phyloP scores from a whole-genome alignment of 2,329 filamentous ascomycete genomes.

The Thielaviopsis cerberus region DNA sequence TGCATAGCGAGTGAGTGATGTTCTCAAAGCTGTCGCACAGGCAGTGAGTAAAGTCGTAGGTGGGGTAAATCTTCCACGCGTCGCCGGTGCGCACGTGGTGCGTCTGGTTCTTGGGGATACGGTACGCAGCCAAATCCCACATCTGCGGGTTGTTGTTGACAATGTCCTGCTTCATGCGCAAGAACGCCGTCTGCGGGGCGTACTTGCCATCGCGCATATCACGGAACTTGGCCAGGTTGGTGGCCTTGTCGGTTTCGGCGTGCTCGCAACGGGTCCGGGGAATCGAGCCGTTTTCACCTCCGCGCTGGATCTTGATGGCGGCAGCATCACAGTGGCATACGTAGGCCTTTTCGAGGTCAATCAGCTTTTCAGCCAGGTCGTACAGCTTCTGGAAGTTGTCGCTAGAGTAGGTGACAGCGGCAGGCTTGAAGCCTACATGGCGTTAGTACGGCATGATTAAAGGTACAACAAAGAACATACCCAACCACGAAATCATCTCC shows the following conservation, averaged over 20 bases:
- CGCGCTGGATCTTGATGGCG: conserved; percentile 73
- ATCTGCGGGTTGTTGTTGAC: conserved; percentile 75
- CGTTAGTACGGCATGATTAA: not conserved
- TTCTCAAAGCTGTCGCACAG: conserved; percentile 81
- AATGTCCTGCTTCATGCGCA: conserved; percentile 87
- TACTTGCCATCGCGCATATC: conserved; percentile 88
- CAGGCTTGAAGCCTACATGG: conserved; percentile 45
- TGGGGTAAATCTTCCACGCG: conserved; percentile 85
- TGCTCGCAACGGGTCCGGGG: conserved; percentile 66
- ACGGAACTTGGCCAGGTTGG: conserved; percentile 66
- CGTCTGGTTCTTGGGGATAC: conserved; percentile 52
- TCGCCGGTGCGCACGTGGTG: conserved; percentile 63
- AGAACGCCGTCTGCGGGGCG: conserved; percentile 60
- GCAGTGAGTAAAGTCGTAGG: conserved; percentile 84
- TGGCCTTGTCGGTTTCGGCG: conserved; percentile 53
- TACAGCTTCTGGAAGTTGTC: conserved; percentile 84
- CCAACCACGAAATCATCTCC: conserved; percentile 74
- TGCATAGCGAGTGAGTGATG: conserved; percentile 84
- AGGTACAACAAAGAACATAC: conserved; percentile 15
- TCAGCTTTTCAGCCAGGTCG: conserved; percentile 71
- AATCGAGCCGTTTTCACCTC: conserved; percentile 49
- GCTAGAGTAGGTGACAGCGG: conserved; percentile 65
- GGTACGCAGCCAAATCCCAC: conserved; percentile 90
- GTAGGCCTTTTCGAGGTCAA: conserved; percentile 52
- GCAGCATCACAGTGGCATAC: conserved; percentile 74